Percentiles rank a stretch among this genome's conserved stretches.
phyloP scores from a whole-genome alignment of 164 flowering plant species.

The Hamamelis virginiana region DNA sequence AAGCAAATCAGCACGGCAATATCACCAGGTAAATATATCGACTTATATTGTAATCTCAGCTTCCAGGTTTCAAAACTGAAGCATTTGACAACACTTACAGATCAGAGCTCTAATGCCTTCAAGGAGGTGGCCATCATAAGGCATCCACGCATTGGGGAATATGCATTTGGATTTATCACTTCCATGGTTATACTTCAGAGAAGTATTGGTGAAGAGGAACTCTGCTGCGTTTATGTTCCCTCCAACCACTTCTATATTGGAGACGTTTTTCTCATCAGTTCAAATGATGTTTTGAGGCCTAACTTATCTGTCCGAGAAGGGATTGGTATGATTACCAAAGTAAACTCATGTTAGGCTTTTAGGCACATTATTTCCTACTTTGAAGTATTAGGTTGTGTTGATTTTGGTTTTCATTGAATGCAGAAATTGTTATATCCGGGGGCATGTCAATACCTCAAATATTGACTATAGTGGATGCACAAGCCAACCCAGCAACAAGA shows the following conservation, averaged over 20 bases:
- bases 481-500: constrained; percentile 1
- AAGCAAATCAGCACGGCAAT: constrained; percentile 61
- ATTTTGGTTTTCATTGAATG: constrained; percentile 12
- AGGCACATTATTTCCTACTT: background rate
- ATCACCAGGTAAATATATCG: constrained; percentile 40
- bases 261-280: constrained; percentile 48
- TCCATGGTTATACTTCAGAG: constrained; percentile 44
- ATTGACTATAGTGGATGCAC: constrained; percentile 26
- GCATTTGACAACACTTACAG: constrained; percentile 20
- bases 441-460: constrained; percentile 43
- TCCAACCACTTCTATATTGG: constrained; percentile 61
- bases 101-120: constrained; percentile 53
- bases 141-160: constrained; percentile 71
- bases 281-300: constrained; percentile 52
- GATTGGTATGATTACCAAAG: constrained; percentile 32
- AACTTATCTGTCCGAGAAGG: constrained; percentile 61
- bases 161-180: constrained; percentile 69
- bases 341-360: background rate
- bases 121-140: constrained; percentile 70
- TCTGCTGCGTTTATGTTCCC: constrained; percentile 63
- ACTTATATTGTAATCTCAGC: background rate
- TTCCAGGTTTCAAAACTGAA: background rate
- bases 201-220: constrained; percentile 42
- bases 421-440: constrained; percentile 48
- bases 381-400: background rate